Base-by-base conservation (phyloP, 257 asterid species). In the Anisodus tanguticus region DNA sequence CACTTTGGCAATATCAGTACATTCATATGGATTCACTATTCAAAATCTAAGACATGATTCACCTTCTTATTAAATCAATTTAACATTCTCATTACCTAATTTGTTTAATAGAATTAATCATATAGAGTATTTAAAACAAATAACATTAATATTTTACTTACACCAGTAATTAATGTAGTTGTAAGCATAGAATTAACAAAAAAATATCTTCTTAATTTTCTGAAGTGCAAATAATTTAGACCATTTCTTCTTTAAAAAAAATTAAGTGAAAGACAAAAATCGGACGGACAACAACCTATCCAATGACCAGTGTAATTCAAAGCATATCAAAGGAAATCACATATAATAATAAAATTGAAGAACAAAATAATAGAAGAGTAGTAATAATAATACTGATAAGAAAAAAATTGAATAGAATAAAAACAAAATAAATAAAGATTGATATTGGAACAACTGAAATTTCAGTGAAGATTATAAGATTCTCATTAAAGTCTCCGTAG, bases 1-100 rank as follows among this genome's bases (percentile, higher is more conserved):
- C 88, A 84, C 90, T 22, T 41, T 80, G 83, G 69, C 88, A 85
- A 8, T 64, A 62, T 80, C 37, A 81, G 45, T 71, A 57, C 79
- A 74, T 74, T 74, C 62, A 72, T 9, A 72, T 45, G 80, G 60
- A 72, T 69, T 69, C 13, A 26, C 35, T 69, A 41, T 72, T 19
- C 80, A 74, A 74, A 12, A 77, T 53, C 8, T 76, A 51, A 51
- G 5, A 49, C 8, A 26, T 12, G 15, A 76, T 76, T 51, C 47
- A 13, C 22, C n/a, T 31, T 1, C 4, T 8, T 76, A 12, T 45
- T n/a, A n/a, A 45, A 8, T 9, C 37, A 9, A 72, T 72, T 72
- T 15, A 66, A 22, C 35, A 17, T 41, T 45, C 9, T 9, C 37
- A 45, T n/a, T 45, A 43, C 5, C 5, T 17, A 3, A 37, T 13